phyloP scores from a whole-genome alignment of 225 moss, liverwort and hornwort genomes.

The Bryoerythrophyllum caledonicum region DNA sequence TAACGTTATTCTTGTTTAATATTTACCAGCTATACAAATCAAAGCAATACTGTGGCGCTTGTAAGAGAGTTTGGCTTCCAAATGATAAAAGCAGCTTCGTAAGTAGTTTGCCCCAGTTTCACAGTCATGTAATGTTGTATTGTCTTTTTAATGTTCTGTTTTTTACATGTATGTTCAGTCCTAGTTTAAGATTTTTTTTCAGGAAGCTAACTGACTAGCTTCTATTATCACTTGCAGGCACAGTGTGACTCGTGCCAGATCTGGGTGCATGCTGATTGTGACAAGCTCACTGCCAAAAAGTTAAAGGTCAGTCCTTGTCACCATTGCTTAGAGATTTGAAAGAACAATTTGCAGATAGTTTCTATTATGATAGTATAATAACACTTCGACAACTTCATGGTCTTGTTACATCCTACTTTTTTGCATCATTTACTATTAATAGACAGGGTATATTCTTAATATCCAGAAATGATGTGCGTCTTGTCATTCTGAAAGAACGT shows the following conservation, averaged over 20 bases:
- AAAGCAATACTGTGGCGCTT: conserved; percentile 97
- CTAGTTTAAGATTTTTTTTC: conserved; percentile 11
- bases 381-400: not conserved
- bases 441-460: not conserved
- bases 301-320: conserved; percentile 62
- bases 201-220: conserved; percentile 16
- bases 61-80: conserved; percentile 99
- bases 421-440: not conserved
- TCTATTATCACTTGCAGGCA: conserved; percentile 58
- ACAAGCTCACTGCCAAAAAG: conserved; percentile 85
- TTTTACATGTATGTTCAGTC: not conserved
- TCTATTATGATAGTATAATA: not conserved
- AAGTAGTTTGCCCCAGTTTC: conserved; percentile 33
- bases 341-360: not conserved
- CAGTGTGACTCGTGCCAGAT: conserved; percentile 91
- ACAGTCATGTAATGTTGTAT: conserved; percentile 7
- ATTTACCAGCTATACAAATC: conserved; percentile 86
- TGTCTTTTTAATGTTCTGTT: not conserved
- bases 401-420: conserved; percentile 14
- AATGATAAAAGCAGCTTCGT: conserved; percentile 99
- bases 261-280: conserved; percentile 99
- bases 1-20: conserved; percentile 21
- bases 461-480: conserved; percentile 6
- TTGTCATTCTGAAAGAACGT: conserved; percentile 19
- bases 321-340: conserved; percentile 17